Evolutionary conservation across 257 asterid genomes (phyloP), one percentile per base, ranked within the genome.

Genomic region (Fraxinus excelsior): DNA sequence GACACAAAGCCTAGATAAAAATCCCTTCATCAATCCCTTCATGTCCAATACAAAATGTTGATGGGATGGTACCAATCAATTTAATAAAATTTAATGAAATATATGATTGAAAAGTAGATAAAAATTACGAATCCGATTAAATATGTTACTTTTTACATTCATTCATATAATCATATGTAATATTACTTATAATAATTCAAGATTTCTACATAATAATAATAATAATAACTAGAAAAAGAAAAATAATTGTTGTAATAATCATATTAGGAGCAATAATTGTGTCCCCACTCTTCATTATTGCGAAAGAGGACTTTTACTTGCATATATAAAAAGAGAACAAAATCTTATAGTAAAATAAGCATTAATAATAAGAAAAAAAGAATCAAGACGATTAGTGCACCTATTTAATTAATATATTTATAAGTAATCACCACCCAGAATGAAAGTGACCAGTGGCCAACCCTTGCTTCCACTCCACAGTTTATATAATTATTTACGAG

Each of bases 261-360:
- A 76, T 23, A 35, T 56, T 53, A n/a, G 40, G 35, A 66, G 40
- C 75, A 79, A 84, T 84, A 76, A 81, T 81, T 84, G 85, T 76
- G 56, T 26, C 46, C 72, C 28, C 76, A 75, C 75, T 40, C 60
- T 58, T 42, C 66, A 68, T 69, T 80, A 68, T 81, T 51, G 79
- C 42, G 40, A 70, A 73, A 69, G 73, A 65, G 67, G 70, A 38
- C 64, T 44, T 44, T 78, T 76, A 78, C 70, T 81, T 79, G 4
- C 18, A 53, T 72, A 74, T 75, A 78, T 72, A 72, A 71, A 78
- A 75, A 35, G 67, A 64, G 73, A 13, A n/a, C 66, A 11, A 38
- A 71, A 80, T 70, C 62, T 37, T 49, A 66, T 73, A 40, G 81
- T 80, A 78, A 80, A 31, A 35, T 12, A 21, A 42, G 65, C 81